Conservation (phyloP, 495 filamentous ascomycete genomes). For the Aspergillus bridgeri region DNA sequence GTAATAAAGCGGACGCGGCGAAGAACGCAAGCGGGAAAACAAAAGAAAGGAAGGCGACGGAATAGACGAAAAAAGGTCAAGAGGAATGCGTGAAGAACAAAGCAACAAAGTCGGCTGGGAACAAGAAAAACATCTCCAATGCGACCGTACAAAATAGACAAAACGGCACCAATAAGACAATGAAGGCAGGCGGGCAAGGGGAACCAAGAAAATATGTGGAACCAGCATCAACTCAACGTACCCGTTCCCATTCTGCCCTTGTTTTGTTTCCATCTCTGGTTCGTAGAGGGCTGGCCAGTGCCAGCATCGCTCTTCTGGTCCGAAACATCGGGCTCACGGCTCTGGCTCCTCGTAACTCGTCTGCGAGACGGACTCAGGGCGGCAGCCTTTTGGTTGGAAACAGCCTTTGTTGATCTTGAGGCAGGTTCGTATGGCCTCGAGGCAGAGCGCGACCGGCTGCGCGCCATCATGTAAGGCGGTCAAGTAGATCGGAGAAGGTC, state of each 20-base stretch:
- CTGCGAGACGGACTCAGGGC: slow-evolving; percentile 10
- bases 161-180: not conserved
- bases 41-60: not conserved
- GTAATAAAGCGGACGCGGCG: too few species aligned
- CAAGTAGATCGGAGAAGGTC: not conserved
- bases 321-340: slow-evolving; percentile 18
- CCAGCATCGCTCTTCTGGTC: not conserved
- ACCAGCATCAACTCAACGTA: not conserved
- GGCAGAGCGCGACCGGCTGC: not conserved
- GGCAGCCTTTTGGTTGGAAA: not conserved
- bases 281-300: slow-evolving; percentile 1
- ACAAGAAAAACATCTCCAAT: not conserved
- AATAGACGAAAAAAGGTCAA: not conserved
- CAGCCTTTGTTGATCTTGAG: not conserved
- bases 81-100: too few species aligned
- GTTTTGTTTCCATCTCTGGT: not conserved
- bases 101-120: not conserved
- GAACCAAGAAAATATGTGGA: not conserved
- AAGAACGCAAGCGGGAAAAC: not conserved
- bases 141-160: not conserved
- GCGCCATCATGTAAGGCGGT: slow-evolving; percentile 8
- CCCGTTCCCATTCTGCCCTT: not conserved
- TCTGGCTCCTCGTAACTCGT: slow-evolving; percentile 25
- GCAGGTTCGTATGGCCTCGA: not conserved
- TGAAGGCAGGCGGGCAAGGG: not conserved